These are phyloP conservation scores for Angophora floribunda DNA, from an alignment of 345 rosid species.

Conservation along the genomic window DNA sequence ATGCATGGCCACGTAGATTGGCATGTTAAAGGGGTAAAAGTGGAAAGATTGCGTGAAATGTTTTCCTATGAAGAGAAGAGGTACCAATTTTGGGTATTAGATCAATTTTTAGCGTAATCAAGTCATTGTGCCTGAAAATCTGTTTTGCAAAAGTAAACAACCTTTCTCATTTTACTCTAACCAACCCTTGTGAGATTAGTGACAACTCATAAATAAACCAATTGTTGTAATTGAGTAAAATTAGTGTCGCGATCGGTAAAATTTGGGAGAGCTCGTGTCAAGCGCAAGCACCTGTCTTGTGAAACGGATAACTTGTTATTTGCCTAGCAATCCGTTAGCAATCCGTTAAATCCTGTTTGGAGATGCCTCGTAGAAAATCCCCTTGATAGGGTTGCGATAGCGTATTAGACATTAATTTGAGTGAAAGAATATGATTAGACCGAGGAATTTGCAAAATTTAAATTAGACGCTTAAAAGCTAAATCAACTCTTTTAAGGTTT, in stretches of 20 bases:
- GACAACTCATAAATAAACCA: neutral
- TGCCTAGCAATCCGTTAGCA: neutral
- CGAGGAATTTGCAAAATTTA: neutral
- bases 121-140: neutral
- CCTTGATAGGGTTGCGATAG: neutral
- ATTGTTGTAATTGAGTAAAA: neutral
- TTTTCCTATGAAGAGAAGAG: neutral
- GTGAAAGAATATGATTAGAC: neutral
- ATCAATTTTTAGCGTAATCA: neutral
- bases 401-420: neutral
- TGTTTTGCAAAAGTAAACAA: neutral
- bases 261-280: neutral
- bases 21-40: neutral
- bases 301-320: accelerated
- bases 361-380: accelerated
- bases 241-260: accelerated
- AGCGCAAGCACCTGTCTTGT: neutral
- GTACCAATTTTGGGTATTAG: neutral
- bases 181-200: neutral
- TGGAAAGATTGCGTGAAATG: neutral
- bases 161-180: neutral
- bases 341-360: neutral
- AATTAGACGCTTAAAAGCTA: neutral
- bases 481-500: neutral
- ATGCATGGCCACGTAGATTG: neutral